A percentile compares a stretch with the other conserved stretches of the same genome.
These are phyloP conservation scores for Echeveria elegans DNA, from an alignment of 164 flowering plant species.

Conservation along the genomic window DNA sequence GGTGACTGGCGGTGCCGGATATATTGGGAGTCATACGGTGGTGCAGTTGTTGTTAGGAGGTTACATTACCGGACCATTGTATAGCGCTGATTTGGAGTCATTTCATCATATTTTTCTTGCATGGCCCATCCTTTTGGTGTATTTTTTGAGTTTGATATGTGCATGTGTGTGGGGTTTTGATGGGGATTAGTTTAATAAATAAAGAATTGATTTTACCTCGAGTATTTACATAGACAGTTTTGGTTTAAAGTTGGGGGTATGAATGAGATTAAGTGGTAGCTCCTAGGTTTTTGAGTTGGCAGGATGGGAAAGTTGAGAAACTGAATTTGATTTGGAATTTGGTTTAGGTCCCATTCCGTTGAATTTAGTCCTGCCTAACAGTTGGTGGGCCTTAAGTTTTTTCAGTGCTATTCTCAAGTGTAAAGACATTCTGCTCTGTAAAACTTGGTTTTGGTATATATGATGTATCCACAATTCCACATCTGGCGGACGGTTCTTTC, in stretches of 20 bases:
- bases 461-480: not conserved
- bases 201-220: not conserved
- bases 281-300: not conserved
- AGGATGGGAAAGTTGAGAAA: not conserved
- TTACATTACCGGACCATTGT: slow-evolving; percentile 49
- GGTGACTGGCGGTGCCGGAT: slow-evolving; percentile 97
- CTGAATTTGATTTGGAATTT: not conserved
- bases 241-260: not conserved
- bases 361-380: not conserved
- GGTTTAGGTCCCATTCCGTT: not conserved
- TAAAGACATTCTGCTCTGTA: not conserved
- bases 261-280: not conserved
- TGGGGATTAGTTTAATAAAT: not conserved
- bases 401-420: not conserved
- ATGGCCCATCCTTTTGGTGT: not conserved
- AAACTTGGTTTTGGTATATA: not conserved
- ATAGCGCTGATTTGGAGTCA: not conserved
- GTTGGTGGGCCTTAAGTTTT: not conserved
- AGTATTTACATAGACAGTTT: not conserved
- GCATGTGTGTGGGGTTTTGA: not conserved
- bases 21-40: slow-evolving; percentile 91
- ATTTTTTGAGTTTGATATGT: not conserved
- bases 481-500: not conserved
- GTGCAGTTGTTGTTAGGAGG: slow-evolving; percentile 74
- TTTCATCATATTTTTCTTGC: not conserved